Percentiles rank a stretch among this genome's conserved stretches.
phyloP scores from a whole-genome alignment of 2,329 filamentous ascomycete genomes.

The Verticillium nubilum region DNA sequence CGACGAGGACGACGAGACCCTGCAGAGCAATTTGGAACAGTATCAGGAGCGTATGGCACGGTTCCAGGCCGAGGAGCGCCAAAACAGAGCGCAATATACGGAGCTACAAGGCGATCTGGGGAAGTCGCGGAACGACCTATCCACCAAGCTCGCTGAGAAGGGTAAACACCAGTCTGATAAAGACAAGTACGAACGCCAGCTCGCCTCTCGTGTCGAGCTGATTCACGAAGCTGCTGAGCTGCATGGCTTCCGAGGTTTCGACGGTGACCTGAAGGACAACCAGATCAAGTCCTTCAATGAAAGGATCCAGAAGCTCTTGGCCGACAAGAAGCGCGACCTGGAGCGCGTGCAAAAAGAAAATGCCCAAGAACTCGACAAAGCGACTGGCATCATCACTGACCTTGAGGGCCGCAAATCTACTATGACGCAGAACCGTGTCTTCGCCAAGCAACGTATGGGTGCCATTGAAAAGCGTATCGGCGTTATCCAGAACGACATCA shows the following conservation, averaged over 20 bases:
- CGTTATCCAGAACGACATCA: conserved; percentile 61
- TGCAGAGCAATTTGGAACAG: conserved; percentile 66
- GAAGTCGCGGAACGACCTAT: conserved; percentile 38
- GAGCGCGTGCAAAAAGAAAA: conserved; percentile 71
- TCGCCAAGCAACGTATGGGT: conserved; percentile 65
- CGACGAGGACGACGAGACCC: conserved; percentile 68
- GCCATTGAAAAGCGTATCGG: conserved; percentile 67
- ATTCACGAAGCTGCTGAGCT: conserved; percentile 71
- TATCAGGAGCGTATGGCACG: conserved; percentile 71
- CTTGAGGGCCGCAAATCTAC: conserved; percentile 70
- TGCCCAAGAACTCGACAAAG: conserved; percentile 65
- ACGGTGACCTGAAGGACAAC: conserved; percentile 68
- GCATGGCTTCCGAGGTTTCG: conserved; percentile 80
- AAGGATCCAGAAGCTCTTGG: conserved; percentile 66
- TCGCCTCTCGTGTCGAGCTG: conserved; percentile 64
- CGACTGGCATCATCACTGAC: conserved; percentile 65
- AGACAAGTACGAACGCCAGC: conserved; percentile 76
- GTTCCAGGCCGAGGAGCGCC: conserved; percentile 57
- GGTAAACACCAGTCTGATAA: conserved; percentile 83
- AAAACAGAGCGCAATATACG: conserved; percentile 58
- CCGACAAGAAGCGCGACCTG: conserved; percentile 73
- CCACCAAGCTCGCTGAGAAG: conserved; percentile 54
- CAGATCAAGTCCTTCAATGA: conserved; percentile 74
- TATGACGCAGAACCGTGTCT: conserved; percentile 67
- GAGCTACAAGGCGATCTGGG: conserved; percentile 51